phyloP scores from a whole-genome alignment of 495 filamentous ascomycete genomes.

The Copromyces sp. region DNA sequence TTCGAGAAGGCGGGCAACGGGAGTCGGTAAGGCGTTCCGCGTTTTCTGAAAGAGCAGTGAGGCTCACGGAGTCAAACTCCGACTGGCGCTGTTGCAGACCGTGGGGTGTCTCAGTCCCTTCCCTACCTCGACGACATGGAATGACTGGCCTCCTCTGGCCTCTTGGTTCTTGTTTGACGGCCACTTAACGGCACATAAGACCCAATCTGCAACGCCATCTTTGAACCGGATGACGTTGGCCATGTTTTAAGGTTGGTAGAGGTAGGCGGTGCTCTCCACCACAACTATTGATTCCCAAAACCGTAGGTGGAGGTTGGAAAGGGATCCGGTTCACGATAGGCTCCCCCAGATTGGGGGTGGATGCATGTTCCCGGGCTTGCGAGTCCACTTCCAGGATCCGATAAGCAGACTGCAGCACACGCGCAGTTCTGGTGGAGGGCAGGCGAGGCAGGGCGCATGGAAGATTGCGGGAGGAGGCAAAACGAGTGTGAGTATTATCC shows the following conservation, averaged over 20 bases:
- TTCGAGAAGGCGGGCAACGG: background rate
- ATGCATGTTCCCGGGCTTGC: background rate
- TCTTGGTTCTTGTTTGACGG: background rate
- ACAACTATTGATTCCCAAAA: background rate
- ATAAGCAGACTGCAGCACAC: background rate
- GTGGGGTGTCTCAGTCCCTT: background rate
- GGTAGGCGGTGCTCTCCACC: background rate
- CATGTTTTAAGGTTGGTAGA: background rate
- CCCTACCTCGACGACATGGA: background rate
- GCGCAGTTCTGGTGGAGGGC: background rate
- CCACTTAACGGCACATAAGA: background rate
- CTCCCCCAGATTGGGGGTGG: background rate
- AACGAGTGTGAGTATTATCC: background rate
- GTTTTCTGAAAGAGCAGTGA: background rate
- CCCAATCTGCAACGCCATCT: background rate
- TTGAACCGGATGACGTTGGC: background rate
- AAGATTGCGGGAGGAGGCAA: background rate
- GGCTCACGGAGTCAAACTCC: background rate
- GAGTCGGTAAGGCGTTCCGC: background rate
- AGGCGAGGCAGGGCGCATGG: background rate
- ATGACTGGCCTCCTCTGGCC: background rate
- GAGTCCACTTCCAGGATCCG: background rate
- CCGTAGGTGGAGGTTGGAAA: background rate
- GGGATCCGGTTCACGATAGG: background rate
- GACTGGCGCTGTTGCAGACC: background rate